Conservation (phyloP, 2,329 filamentous ascomycete genomes). For the Cladorrhinum sp. region DNA sequence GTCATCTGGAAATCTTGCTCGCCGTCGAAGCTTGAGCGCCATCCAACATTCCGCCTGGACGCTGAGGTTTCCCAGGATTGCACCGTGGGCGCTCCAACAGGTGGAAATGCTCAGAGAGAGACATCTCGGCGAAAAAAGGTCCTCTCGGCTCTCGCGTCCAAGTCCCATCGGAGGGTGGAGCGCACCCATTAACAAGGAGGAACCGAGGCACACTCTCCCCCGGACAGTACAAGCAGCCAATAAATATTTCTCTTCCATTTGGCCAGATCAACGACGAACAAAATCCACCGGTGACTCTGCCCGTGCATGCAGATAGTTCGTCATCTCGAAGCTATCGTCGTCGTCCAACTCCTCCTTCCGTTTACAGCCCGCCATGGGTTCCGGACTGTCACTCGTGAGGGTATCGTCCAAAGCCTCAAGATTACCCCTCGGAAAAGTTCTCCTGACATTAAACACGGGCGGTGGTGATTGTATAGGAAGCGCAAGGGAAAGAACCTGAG, state of each 20-base stretch:
- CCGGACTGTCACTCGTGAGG: constrained; percentile 12
- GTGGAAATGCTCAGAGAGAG: too few relatives aligned
- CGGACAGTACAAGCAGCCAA: too few relatives aligned
- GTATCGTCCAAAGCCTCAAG: constrained; percentile 8
- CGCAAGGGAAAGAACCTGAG: neutral
- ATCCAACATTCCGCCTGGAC: too few relatives aligned
- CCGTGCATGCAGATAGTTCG: constrained; percentile 10
- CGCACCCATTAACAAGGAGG: too few relatives aligned
- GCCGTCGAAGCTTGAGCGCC: too few relatives aligned
- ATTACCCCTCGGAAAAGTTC: neutral
- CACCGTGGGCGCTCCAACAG: too few relatives aligned
- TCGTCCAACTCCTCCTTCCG: constrained; percentile 15
- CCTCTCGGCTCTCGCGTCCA: too few relatives aligned
- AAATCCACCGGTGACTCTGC: neutral
- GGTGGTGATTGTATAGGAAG: neutral
- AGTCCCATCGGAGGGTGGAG: too few relatives aligned
- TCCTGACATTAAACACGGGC: neutral
- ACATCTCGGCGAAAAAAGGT: too few relatives aligned
- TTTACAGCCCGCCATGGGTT: neutral
- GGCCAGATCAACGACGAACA: neutral
- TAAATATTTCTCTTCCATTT: neutral
- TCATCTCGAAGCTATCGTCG: constrained; percentile 22
- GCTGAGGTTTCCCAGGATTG: too few relatives aligned
- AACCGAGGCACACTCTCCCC: too few relatives aligned
- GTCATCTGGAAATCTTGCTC: too few relatives aligned